A percentile compares a stretch with the other conserved stretches of the same genome.
phyloP scores from a whole-genome alignment of 148 eudicot genomes.

The Amaranthus cruentus region DNA sequence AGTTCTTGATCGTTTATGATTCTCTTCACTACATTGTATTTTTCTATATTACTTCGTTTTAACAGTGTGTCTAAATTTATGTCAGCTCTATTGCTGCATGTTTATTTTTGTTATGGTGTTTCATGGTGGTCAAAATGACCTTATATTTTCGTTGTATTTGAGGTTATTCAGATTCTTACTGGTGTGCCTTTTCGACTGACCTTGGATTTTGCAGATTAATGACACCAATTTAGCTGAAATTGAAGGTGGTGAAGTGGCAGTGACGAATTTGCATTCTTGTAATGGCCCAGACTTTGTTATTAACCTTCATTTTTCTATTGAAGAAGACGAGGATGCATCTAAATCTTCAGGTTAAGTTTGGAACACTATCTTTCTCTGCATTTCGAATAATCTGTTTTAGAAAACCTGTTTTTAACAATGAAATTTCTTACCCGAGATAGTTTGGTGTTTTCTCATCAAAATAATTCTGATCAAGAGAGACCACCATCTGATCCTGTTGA shows the following conservation, averaged over 20 bases:
- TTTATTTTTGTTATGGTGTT: slow-evolving; percentile 3
- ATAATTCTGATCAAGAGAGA: background rate
- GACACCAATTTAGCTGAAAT: slow-evolving; percentile 53
- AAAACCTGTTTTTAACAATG: background rate
- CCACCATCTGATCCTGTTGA: background rate
- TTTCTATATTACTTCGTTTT: background rate
- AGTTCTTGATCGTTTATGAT: background rate
- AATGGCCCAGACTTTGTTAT: slow-evolving; percentile 63
- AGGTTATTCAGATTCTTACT: background rate
- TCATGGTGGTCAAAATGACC: background rate
- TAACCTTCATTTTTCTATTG: slow-evolving; percentile 36
- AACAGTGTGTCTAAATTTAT: background rate
- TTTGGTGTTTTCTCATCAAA: background rate
- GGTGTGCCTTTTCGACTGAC: background rate
- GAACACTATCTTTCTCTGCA: background rate
- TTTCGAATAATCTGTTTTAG: background rate
- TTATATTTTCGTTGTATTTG: background rate
- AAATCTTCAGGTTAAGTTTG: slow-evolving; percentile 29
- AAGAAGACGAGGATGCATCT: slow-evolving; percentile 19
- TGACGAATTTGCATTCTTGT: slow-evolving; percentile 64
- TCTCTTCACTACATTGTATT: background rate
- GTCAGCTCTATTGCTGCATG: background rate
- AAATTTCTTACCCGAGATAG: background rate
- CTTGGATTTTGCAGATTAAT: slow-evolving; percentile 55
- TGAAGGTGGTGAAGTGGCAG: slow-evolving; percentile 64